phyloP scores from a whole-genome alignment of 1,284 basidiomycete genomes.

The Peniophora sp. region DNA sequence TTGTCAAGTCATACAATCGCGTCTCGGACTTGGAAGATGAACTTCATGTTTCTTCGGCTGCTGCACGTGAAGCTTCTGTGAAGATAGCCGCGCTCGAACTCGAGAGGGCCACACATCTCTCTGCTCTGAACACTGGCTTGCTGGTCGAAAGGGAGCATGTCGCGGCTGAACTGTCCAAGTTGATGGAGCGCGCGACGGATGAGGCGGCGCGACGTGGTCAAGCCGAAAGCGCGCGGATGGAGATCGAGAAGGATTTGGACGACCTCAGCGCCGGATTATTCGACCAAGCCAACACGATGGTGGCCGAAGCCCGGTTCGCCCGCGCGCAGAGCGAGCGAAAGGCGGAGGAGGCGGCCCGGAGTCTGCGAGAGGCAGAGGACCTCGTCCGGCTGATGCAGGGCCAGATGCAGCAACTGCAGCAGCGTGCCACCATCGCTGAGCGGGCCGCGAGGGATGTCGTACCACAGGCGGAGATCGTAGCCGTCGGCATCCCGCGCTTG shows the following conservation, averaged over 20 bases:
- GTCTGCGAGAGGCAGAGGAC: constrained; percentile 80
- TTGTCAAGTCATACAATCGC: constrained; percentile 87
- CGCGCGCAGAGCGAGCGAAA: constrained; percentile 77
- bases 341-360: constrained; percentile 72
- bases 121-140: constrained; percentile 79
- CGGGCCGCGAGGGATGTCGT: constrained; percentile 35
- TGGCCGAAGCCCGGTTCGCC: constrained; percentile 81
- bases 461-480: constrained; percentile 53
- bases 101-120: constrained; percentile 70
- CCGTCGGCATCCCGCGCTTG: constrained; percentile 30
- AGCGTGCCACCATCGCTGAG: constrained; percentile 54
- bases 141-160: constrained; percentile 91
- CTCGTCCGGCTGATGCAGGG: constrained; percentile 78
- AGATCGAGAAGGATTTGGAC: constrained; percentile 87
- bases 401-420: constrained; percentile 71
- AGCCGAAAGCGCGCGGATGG: constrained; percentile 76
- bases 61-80: constrained; percentile 48
- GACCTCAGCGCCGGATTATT: constrained; percentile 88
- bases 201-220: constrained; percentile 88
- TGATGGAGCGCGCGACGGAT: constrained; percentile 92
- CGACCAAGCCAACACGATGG: constrained; percentile 87
- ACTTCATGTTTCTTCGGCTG: constrained; percentile 59
- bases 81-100: constrained; percentile 67
- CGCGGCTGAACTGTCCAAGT: constrained; percentile 82
- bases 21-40: constrained; percentile 93